Evolutionary conservation across 768 basidiomycete genomes (phyloP).

Genomic region (Tulasnella sp.): DNA sequence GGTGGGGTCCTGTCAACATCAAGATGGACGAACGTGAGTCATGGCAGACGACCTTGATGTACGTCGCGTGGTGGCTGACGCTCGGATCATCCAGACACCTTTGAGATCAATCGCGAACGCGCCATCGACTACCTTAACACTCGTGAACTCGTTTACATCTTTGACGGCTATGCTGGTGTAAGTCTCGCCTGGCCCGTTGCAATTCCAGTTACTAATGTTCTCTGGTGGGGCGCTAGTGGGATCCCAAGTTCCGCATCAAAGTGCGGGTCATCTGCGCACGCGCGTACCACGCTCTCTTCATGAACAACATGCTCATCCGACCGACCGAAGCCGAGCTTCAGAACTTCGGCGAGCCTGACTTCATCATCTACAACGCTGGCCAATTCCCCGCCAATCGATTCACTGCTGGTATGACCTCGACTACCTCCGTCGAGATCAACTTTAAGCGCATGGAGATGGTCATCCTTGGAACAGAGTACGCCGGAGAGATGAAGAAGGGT

Average conservation of each 20-base stretch:
- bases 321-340: conserved; percentile 90
- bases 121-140: conserved; percentile 99
- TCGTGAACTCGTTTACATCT: conserved; percentile 95
- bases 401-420: conserved; percentile 99
- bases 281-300: conserved; percentile 97
- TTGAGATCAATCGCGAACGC: conserved; percentile 97
- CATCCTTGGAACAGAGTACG: conserved; percentile 96
- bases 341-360: conserved; percentile 94
- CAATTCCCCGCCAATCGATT: conserved; percentile 99
- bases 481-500: conserved; percentile 99
- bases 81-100: conserved; percentile 56
- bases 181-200: not conserved
- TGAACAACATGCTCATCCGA: conserved; percentile 99
- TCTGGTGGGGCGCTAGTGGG: conserved; percentile 76
- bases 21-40: conserved; percentile 82
- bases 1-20: conserved; percentile 99
- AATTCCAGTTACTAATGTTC: not conserved
- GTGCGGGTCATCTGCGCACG: conserved; percentile 98
- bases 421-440: conserved; percentile 98
- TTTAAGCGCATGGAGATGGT: conserved; percentile 99
- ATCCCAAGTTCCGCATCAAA: conserved; percentile 98
- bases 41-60: conserved; percentile 16
- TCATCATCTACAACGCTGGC: conserved; percentile 99
- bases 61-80: not conserved
- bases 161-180: conserved; percentile 85